Conservation (phyloP, 495 filamentous ascomycete genomes). For the Podospora didyma region DNA sequence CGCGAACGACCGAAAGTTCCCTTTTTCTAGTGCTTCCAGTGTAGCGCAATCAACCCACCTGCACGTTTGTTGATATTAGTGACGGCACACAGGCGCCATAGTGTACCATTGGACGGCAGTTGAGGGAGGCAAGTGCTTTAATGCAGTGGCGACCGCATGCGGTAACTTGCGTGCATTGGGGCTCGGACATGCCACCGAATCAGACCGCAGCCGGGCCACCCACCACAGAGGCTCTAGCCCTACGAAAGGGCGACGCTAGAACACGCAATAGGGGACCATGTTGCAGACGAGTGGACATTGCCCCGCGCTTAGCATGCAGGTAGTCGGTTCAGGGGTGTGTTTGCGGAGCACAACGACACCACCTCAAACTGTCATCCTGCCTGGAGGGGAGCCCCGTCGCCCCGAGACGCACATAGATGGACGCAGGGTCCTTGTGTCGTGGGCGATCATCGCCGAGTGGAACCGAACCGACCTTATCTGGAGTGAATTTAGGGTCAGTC, state of each 20-base stretch:
- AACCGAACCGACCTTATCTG: too few species aligned
- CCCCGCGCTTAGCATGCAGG: neutral
- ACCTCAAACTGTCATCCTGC: too few species aligned
- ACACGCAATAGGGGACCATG: slow-evolving; percentile 10
- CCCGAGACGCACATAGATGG: too few species aligned
- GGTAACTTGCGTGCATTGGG: slow-evolving; percentile 7
- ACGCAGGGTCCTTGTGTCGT: too few species aligned
- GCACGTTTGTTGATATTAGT: too few species aligned
- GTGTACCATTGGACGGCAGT: neutral
- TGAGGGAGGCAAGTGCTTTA: neutral
- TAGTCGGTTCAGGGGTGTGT: neutral
- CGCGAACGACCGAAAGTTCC: too few species aligned
- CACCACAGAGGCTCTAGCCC: slow-evolving; percentile 7
- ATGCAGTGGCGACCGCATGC: neutral
- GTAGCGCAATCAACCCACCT: too few species aligned
- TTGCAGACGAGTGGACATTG: neutral
- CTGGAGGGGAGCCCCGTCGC: too few species aligned
- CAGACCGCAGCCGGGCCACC: slow-evolving; percentile 10
- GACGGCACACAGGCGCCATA: neutral
- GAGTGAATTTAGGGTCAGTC: too few species aligned
- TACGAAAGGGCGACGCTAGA: neutral
- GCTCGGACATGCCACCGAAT: slow-evolving; percentile 8
- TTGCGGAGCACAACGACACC: too few species aligned
- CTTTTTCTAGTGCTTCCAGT: too few species aligned
- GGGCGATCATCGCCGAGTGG: too few species aligned